These are phyloP conservation scores for Picea glauca DNA, from an alignment of 75 land plant species.

Conservation along the genomic window DNA sequence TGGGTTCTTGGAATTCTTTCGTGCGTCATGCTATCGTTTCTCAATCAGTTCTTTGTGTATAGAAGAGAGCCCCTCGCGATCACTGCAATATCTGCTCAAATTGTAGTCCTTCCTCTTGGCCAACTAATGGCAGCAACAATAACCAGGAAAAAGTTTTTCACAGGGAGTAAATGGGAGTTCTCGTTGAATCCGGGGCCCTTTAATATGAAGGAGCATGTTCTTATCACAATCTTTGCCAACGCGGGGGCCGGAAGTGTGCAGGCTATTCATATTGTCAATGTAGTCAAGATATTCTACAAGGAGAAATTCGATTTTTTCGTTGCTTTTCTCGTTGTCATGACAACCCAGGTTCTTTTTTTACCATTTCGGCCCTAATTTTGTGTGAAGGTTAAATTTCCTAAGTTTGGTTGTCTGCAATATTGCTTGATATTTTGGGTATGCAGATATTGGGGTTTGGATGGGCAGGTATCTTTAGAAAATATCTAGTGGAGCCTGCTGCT, in stretches of 20 bases:
- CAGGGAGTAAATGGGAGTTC: slow-evolving; percentile 12
- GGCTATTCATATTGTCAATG: slow-evolving; percentile 20
- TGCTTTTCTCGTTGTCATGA: slow-evolving; percentile 18
- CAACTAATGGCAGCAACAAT: slow-evolving; percentile 57
- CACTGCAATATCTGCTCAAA: slow-evolving; percentile 54
- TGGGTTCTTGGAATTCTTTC: slow-evolving; percentile 58
- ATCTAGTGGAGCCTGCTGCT: slow-evolving; percentile 62
- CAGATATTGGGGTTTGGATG: slow-evolving; percentile 74
- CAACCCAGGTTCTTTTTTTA: slow-evolving; percentile 30
- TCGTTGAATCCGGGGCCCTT: slow-evolving; percentile 45
- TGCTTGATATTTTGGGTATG: background rate
- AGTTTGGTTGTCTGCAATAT: background rate
- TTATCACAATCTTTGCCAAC: slow-evolving; percentile 45
- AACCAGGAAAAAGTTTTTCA: slow-evolving; percentile 11
- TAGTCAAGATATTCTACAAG: slow-evolving; percentile 29
- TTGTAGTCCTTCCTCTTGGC: slow-evolving; percentile 52
- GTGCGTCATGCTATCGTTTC: slow-evolving; percentile 51
- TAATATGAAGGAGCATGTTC: slow-evolving; percentile 47
- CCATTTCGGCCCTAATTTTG: background rate
- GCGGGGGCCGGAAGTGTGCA: slow-evolving; percentile 36
- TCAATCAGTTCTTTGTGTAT: slow-evolving; percentile 72
- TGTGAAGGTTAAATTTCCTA: background rate
- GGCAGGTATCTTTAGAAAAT: slow-evolving; percentile 64
- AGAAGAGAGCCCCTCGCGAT: slow-evolving; percentile 61
- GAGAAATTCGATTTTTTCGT: slow-evolving; percentile 20